These are phyloP conservation scores for Straminergon stramineum DNA, from an alignment of 225 moss, liverwort and hornwort species.

Conservation along the genomic window DNA sequence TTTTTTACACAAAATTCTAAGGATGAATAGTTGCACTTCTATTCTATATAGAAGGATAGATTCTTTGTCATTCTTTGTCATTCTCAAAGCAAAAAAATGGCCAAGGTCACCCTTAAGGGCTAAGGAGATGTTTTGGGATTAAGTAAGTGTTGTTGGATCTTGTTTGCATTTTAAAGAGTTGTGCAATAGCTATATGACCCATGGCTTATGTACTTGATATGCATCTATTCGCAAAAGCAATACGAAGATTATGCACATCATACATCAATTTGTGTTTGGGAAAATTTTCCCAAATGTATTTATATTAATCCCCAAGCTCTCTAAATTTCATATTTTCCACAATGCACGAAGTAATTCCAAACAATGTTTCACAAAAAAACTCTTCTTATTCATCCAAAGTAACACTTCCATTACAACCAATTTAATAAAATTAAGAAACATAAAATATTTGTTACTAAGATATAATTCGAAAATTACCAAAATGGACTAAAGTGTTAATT, in stretches of 20 bases:
- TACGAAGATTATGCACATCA: neutral
- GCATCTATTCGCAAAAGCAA: neutral
- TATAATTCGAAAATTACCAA: neutral
- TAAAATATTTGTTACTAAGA: neutral
- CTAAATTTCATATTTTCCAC: neutral
- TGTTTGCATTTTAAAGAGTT: neutral
- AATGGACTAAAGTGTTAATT: neutral
- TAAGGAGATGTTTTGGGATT: neutral
- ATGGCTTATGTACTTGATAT: neutral
- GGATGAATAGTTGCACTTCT: no score
- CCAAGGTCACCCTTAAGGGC: accelerated
- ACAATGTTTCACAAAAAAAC: accelerated
- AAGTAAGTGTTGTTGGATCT: neutral
- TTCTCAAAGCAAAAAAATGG: no score
- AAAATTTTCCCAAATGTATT: neutral
- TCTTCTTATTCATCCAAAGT: neutral
- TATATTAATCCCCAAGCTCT: neutral
- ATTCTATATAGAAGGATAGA: no score
- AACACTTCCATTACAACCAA: neutral
- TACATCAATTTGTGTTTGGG: neutral
- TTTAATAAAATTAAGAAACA: neutral
- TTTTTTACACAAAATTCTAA: no score
- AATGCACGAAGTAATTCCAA: neutral
- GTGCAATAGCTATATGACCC: no score
- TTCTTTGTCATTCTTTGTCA: no score